Evolutionary conservation across 2,329 filamentous ascomycete genomes (phyloP).

Genomic region (Metarhizium sp.): DNA sequence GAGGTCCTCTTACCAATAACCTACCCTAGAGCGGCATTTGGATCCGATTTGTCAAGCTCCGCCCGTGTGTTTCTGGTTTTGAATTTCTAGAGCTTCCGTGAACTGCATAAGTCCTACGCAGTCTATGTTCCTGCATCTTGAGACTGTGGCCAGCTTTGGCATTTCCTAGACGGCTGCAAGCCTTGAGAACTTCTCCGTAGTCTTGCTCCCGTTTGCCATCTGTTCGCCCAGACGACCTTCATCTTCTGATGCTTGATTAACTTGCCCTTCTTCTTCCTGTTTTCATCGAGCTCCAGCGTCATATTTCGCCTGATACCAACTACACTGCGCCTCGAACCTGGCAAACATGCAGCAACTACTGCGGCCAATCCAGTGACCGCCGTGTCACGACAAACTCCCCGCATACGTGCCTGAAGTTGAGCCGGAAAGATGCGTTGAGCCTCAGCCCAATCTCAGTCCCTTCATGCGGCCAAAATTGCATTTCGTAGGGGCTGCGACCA

Average conservation of each 20-base stretch:
- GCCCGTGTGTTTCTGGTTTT: no score
- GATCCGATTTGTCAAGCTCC: no score
- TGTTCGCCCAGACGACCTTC: neutral
- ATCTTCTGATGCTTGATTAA: neutral
- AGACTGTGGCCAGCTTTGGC: neutral
- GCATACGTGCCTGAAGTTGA: neutral
- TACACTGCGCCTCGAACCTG: neutral
- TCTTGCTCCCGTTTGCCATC: no score
- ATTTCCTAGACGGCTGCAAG: neutral
- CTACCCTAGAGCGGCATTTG: no score
- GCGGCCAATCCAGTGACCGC: neutral
- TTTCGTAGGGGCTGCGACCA: neutral
- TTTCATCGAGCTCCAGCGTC: no score
- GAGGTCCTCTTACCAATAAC: no score
- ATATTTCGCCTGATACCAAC: neutral
- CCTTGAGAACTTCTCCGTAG: neutral
- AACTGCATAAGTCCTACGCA: no score
- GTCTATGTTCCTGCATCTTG: neutral
- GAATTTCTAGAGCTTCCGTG: no score
- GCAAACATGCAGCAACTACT: neutral
- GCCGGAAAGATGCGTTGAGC: neutral
- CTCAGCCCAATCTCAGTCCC: neutral
- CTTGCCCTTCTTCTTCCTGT: no score
- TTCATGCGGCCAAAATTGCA: neutral
- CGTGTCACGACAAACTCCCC: neutral